Conservation (phyloP, 2,329 filamentous ascomycete species). For the Ascochyta clinopodiicola region DNA sequence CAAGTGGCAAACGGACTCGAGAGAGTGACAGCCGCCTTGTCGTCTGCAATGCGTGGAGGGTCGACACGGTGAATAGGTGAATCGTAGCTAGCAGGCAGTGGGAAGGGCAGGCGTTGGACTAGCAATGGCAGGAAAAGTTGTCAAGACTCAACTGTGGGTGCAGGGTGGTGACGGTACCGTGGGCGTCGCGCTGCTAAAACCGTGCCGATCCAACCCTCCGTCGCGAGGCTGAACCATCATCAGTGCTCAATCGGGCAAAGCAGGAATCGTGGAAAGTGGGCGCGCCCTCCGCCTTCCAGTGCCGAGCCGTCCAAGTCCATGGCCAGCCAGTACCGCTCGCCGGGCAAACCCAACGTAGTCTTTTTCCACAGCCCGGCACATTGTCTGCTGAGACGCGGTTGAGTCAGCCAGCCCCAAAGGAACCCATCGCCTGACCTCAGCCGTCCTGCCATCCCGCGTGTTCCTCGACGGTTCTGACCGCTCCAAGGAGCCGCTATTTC, state of each 20-base stretch:
- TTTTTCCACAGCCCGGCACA: conserved; percentile 7
- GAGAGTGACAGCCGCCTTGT: conserved; percentile 21
- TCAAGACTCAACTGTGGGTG: background rate
- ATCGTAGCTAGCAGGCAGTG: background rate
- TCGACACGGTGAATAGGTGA: conserved; percentile 14
- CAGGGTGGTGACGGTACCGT: conserved; percentile 16
- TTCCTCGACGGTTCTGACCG: background rate
- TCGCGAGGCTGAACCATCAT: conserved; percentile 16
- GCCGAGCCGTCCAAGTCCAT: too few relatives aligned
- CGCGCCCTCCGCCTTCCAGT: background rate
- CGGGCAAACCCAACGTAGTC: background rate
- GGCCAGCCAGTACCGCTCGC: too few relatives aligned
- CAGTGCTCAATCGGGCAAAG: conserved; percentile 15
- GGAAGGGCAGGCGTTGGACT: background rate
- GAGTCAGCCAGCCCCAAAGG: background rate
- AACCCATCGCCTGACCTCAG: conserved; percentile 2
- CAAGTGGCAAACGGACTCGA: conserved; percentile 13
- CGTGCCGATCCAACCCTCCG: conserved; percentile 13
- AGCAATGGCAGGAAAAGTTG: conserved; percentile 1
- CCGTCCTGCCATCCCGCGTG: background rate
- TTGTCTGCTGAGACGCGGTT: conserved; percentile 7
- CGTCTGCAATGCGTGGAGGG: conserved; percentile 9
- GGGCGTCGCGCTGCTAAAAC: conserved; percentile 16
- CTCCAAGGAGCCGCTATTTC: conserved; percentile 1
- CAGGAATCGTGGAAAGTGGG: conserved; percentile 8